Evolutionary conservation across 2,329 filamentous ascomycete genomes (phyloP), one percentile per base, ranked within the genome.

Genomic region (Diaporthe batatas): DNA sequence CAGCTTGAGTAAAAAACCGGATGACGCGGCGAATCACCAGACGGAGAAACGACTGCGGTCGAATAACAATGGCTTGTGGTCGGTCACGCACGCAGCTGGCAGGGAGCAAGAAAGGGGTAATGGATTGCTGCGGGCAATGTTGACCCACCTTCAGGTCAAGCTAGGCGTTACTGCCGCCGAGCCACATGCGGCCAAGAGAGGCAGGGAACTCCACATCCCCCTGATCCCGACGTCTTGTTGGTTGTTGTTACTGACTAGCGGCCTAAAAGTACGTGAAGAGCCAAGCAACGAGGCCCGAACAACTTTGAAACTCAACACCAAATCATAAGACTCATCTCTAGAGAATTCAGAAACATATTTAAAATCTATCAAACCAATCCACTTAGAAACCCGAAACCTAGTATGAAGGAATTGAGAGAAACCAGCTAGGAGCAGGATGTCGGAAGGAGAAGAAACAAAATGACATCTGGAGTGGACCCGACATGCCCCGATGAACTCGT

Each of bases 161-260:
- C 62, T 67, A 53, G 47, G 62, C 47, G n/a, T 36, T 23, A 51
- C 29, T 39, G 62, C 32, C n/a, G 62, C 62, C 62, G 47, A 67
- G 62, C 47, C 47, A 51, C 14, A 67, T 36, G 29, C 29, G 62
- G 62, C 62, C 44, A 36, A 12, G 62, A 5, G 42, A 51, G 25
- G 32, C n/a, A 51, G 7, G 21, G 12, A 18, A 65, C 59, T 36
- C 62, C 62, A 51, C 59, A 34, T 6, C 6, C 25, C 62, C 62
- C 32, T 51, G 44, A 11, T 65, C 12, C 29, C 29, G 29, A 29
- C 2, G 29, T 5, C 29, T 29, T 29, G 29, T 29, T 36, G 51
- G 32, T 25, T 39, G 12, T 8, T 51, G 6, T 8, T 65, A 14
- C 21, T 65, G 21, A 18, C 34, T 51, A 51, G 29, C 44, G 29